Base-by-base conservation (phyloP, 2,329 filamentous ascomycete species). In the Colletotrichum cereale region DNA sequence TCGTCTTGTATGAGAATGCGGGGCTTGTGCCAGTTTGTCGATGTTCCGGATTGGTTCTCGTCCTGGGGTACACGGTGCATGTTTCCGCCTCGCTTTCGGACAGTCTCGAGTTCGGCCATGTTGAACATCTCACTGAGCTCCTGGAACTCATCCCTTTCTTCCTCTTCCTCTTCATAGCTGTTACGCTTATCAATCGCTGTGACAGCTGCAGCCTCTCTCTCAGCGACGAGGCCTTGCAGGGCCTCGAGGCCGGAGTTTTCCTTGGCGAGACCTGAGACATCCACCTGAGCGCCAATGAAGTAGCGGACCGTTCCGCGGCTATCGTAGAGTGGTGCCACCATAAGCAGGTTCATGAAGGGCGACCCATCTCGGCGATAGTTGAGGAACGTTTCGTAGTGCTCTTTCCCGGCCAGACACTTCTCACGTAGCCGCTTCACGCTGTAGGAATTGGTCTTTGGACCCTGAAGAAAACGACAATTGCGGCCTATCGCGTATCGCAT, bases 291-390 rank as follows among this genome's bases (percentile, higher is more conserved):
- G 31, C 92, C 92, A 66, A 94, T 89, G 76, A 89, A 81, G 78
- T 94, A 94, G 36, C 91, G 86, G 1, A 92, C 85, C 0, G 85
- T 84, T 2, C 92, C 92, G 24, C 88, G 86, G 55, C 88, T 91
- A 76, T 94, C 92, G 74, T 90, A 88, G 0, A 94, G 82, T 0
- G 92, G 92, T 1, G 92, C 90, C n/a, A 89, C 87, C 89, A 93
- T 93, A 31, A 94, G 84, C 2, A 95, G 84, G 73, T 94, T 95
- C 86, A 94, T 91, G 77, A 94, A 94, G 0, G 91, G 91, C 0
- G 91, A 92, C 0, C 92, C 92, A 75, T 94, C 92, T n/a, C 92
- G 88, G 40, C 92, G 88, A 76, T 93, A 95, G 79, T 95, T 95
- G 47, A 95, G 81, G 66, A 95, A 90, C 0, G 93, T 89, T 76